Base-by-base conservation (phyloP, 108 stramenopile species). In the Asterionellopsis glacialis region DNA sequence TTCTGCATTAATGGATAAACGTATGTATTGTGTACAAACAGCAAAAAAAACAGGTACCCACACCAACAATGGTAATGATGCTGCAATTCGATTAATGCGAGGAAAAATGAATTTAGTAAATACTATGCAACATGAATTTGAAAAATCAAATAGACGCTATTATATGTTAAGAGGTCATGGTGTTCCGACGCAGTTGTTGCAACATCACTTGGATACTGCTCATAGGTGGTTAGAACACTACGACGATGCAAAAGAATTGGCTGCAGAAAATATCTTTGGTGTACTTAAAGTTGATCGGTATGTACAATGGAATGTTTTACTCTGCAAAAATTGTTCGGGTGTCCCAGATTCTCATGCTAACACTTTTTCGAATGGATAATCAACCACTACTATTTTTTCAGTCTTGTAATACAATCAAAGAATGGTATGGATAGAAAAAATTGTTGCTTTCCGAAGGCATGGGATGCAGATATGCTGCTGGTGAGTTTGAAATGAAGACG, bases 231-330 rank as follows among this genome's bases (percentile, higher is more conserved):
- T 53, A 5, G 15, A 53, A 5, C 19, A 25, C 1, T 6, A 53
- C 14, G 52, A 5, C 15, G 5, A 21, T 24, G 52, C 52, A 19
- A 15, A 21, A 15, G 52, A 53, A 21, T 15, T 53, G 4, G 19
- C 52, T 15, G 52, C 24, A 24, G 22, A 53, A 53, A 53, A 53
- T 53, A 19, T 53, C 9, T 53, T 53, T 53, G 52, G 52, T 21
- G 52, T 24, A 2, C 24, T 53, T 15, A 15, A 1, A 6, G 19
- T 5, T 25, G 52, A 53, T 53, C 52, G 52, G 52, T 53, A 53
- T 23, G 52, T 53, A 25, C 3, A 33, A 5, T 33, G 33, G 7
- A 33, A 33, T 33, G n/a, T n/a, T n/a, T n/a, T n/a, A n/a, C n/a
- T n/a, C n/a, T n/a, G n/a, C n/a, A n/a, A n/a, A n/a, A n/a, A n/a